A percentile compares a stretch with the other conserved stretches of the same genome.
phyloP scores from a whole-genome alignment of 2,329 filamentous ascomycete species.

The Xylaria sp. region DNA sequence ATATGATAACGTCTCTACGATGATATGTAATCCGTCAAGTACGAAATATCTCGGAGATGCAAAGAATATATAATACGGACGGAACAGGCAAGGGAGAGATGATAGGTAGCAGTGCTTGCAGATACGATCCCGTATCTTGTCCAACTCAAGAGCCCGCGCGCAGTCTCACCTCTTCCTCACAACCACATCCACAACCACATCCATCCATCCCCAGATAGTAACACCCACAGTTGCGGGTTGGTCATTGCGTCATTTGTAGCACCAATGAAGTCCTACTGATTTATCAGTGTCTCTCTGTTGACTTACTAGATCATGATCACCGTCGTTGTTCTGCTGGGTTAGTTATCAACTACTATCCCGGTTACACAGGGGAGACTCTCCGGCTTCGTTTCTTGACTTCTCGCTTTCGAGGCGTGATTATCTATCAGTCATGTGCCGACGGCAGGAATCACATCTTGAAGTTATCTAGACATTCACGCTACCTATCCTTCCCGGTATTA shows the following conservation, averaged over 20 bases:
- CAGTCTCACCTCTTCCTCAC: neutral
- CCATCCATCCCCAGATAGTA: no score
- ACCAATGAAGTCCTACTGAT: conserved; percentile 2
- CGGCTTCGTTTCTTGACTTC: no score
- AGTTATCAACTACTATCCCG: no score
- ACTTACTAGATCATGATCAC: neutral
- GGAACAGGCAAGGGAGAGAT: neutral
- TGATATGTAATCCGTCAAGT: neutral
- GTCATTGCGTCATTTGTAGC: conserved; percentile 13
- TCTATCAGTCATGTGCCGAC: neutral
- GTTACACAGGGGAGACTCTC: no score
- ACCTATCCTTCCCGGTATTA: no score
- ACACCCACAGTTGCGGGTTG: conserved; percentile 11
- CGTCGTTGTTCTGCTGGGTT: no score
- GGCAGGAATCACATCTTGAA: neutral
- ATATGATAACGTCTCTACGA: neutral
- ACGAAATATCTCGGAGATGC: neutral
- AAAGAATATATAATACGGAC: no score
- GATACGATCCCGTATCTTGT: conserved; percentile 22
- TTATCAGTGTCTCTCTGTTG: conserved; percentile 5
- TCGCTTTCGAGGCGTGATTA: no score
- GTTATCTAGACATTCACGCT: neutral
- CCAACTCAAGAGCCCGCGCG: conserved; percentile 11
- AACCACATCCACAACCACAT: conserved; percentile 13
- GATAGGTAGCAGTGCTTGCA: conserved; percentile 7